Evolutionary conservation across 2,329 filamentous ascomycete genomes (phyloP), one percentile per base, ranked within the genome.

Genomic region (Chrysosporium queenslandicum): DNA sequence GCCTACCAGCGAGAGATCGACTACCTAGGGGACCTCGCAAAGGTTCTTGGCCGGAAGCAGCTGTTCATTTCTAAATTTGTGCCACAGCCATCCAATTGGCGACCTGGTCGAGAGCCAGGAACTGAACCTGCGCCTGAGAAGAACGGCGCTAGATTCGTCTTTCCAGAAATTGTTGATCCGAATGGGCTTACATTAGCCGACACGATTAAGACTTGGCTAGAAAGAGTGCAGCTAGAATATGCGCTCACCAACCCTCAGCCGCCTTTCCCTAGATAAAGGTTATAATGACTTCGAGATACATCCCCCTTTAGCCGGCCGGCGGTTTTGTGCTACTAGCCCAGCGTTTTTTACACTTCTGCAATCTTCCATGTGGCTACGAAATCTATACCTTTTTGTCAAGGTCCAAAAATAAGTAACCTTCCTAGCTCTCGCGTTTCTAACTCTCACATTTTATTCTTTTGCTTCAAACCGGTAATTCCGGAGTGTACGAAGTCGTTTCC

Each of bases 211-310:
- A 52, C 40, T 32, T 55, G 53, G 53, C 32, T 48, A 16, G 53
- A 55, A 34, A 48, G 53, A 18, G 46, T 51, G 20, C 48, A 55
- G 21, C 41, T 55, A 27, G 53, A 55, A 41, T 32, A 41, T 37
- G 53, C 50, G 25, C 47, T 50, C 16, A 50, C 47, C 18, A 16
- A n/a, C 20, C 11, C 20, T 20, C 2, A 34, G 2, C 5, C 8
- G 9, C 4, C 37, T 40, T 40, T 16, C 20, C 12, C 23, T 3
- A 32, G 6, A 45, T 21, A 32, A 29, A 30, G 14, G n/a, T n/a
- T 30, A n/a, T 23, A n/a, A 43, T n/a, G 21, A 32, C n/a, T 18
- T 45, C 5, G 23, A 43, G 7, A 14, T 8, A n/a, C 23, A 5
- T 29, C 40, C 18, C 14, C 12, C 14, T 9, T n/a, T 16, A 16